phyloP scores from a whole-genome alignment of 2,329 filamentous ascomycete species.

The Diaporthe velutina region DNA sequence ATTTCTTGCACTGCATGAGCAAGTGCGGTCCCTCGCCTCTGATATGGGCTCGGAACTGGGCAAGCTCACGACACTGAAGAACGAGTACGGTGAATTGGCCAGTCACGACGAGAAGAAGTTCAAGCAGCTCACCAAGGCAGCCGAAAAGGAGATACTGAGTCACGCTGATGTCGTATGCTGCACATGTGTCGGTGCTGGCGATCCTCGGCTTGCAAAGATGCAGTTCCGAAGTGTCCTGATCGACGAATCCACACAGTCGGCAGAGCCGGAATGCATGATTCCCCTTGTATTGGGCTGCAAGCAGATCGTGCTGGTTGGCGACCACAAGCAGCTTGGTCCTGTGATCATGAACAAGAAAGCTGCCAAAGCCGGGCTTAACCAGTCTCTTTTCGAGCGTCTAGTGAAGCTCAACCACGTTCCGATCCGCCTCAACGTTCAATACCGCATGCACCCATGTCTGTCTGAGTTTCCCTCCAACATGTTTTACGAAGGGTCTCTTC shows the following conservation, averaged over 20 bases:
- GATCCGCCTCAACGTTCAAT: slow-evolving; percentile 95
- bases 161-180: slow-evolving; percentile 99
- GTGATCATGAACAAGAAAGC: slow-evolving; percentile 99
- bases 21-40: slow-evolving; percentile 86
- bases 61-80: slow-evolving; percentile 94
- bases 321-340: slow-evolving; percentile 97
- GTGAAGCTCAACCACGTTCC: slow-evolving; percentile 92
- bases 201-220: slow-evolving; percentile 94
- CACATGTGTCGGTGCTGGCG: slow-evolving; percentile 96
- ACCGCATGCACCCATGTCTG: slow-evolving; percentile 98
- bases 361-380: slow-evolving; percentile 95
- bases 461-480: slow-evolving; percentile 99
- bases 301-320: slow-evolving; percentile 97
- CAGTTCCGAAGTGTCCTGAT: slow-evolving; percentile 99
- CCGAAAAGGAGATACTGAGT: slow-evolving; percentile 93
- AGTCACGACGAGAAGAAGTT: slow-evolving; percentile 99
- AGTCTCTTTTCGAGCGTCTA: slow-evolving; percentile 97
- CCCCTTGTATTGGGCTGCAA: slow-evolving; percentile 97
- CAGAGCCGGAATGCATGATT: slow-evolving; percentile 99
- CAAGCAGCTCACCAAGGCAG: slow-evolving; percentile 93
- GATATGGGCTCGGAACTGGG: slow-evolving; percentile 94
- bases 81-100: slow-evolving; percentile 89
- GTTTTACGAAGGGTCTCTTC: slow-evolving; percentile 98
- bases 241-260: slow-evolving; percentile 97
- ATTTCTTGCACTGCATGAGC: slow-evolving; percentile 94